phyloP scores from a whole-genome alignment of 768 basidiomycete species.

The Tubosaeta sp. region DNA sequence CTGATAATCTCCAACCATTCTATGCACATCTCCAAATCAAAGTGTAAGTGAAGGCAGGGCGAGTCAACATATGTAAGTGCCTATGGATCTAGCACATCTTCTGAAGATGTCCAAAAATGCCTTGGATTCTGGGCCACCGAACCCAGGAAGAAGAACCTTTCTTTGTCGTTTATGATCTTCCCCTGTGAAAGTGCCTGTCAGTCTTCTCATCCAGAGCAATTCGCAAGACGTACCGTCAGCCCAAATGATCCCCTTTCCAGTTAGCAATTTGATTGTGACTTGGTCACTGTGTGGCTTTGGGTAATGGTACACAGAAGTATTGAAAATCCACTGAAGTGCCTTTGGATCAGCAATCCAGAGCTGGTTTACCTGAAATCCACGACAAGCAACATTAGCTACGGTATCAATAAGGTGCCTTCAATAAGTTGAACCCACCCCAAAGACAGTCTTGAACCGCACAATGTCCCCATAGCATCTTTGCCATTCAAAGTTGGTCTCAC shows the following conservation, averaged over 20 bases:
- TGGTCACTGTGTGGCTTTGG: slow-evolving; percentile 31
- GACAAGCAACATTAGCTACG: not conserved
- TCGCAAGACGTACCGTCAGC: slow-evolving; percentile 32
- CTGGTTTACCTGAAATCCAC: slow-evolving; percentile 34
- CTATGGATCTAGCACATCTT: slow-evolving; percentile 27
- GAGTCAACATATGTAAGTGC: not conserved
- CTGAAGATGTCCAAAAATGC: slow-evolving; percentile 49
- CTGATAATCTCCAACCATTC: slow-evolving; percentile 23
- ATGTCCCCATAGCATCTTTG: slow-evolving; percentile 27
- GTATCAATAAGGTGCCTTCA: not conserved
- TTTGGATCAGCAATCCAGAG: slow-evolving; percentile 47
- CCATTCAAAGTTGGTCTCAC: slow-evolving; percentile 28
- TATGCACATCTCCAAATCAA: slow-evolving; percentile 17
- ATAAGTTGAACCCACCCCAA: slow-evolving; percentile 19
- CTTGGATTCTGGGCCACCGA: slow-evolving; percentile 48
- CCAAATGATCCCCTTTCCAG: slow-evolving; percentile 35
- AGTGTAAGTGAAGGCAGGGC: not conserved
- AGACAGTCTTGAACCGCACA: slow-evolving; percentile 24
- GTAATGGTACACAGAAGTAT: slow-evolving; percentile 37
- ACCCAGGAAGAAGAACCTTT: slow-evolving; percentile 52
- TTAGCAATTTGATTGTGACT: slow-evolving; percentile 8
- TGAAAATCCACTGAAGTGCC: slow-evolving; percentile 37
- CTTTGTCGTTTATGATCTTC: slow-evolving; percentile 51
- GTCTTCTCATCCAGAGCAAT: not conserved
- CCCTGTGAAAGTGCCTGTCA: slow-evolving; percentile 15